Evolutionary conservation across 805 yeast species (phyloP).

Genomic region (Scheffersomyces ergatensis): DNA sequence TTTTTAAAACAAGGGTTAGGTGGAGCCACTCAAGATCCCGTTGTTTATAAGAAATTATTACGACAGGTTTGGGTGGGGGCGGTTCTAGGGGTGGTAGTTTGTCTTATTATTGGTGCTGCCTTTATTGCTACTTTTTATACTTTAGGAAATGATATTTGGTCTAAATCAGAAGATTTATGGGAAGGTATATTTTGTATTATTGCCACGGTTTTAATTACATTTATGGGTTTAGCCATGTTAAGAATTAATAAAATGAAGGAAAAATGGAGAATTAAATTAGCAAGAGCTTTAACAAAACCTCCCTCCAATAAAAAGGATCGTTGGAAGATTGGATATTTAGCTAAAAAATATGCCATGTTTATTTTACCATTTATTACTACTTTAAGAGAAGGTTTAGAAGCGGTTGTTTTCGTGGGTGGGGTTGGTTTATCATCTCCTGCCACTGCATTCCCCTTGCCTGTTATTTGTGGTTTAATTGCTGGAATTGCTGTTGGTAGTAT

Average conservation of each 20-base stretch:
- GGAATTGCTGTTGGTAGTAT: conserved; percentile 68
- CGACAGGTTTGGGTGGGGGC: conserved; percentile 86
- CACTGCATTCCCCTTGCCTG: conserved; percentile 83
- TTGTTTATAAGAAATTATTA: conserved; percentile 54
- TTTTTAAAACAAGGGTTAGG: conserved; percentile 86
- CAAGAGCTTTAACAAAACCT: conserved; percentile 65
- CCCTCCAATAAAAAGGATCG: conserved; percentile 49
- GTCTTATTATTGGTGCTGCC: conserved; percentile 82
- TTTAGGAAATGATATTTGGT: conserved; percentile 76
- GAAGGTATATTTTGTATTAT: conserved; percentile 89
- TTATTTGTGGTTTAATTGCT: conserved; percentile 73
- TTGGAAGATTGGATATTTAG: conserved; percentile 27
- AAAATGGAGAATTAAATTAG: conserved; percentile 92
- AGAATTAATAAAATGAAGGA: conserved; percentile 91
- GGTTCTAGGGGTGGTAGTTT: conserved; percentile 61
- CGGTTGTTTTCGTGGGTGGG: conserved; percentile 94
- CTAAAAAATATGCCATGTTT: conserved; percentile 77
- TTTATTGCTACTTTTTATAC: conserved; percentile 92
- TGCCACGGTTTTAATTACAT: conserved; percentile 79
- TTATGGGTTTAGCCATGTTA: conserved; percentile 94
- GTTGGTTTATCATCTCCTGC: conserved; percentile 62
- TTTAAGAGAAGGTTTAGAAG: conserved; percentile 93
- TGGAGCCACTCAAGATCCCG: conserved; percentile 38
- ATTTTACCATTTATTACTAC: conserved; percentile 86
- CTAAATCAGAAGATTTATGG: conserved; percentile 88